Conservation (phyloP, 176 grass and related monocot species). For the Bothriochloa decipiens region DNA sequence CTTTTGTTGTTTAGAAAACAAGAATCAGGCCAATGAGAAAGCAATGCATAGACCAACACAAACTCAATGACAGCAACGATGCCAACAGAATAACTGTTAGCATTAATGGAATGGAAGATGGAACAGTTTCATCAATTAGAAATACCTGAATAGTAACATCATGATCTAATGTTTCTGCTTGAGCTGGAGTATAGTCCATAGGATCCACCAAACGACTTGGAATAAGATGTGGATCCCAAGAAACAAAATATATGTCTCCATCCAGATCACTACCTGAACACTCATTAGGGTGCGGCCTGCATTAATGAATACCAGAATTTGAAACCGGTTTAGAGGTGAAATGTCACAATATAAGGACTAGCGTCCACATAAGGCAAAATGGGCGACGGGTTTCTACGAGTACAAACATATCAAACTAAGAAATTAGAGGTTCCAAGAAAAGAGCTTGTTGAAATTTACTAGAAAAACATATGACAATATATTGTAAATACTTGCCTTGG, state of each 20-base stretch:
- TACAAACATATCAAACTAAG: neutral
- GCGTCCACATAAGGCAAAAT: slow-evolving; percentile 10
- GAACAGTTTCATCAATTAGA: neutral
- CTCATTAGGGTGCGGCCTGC: slow-evolving; percentile 91
- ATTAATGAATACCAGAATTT: slow-evolving; percentile 30
- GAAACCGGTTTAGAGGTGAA: slow-evolving; percentile 18
- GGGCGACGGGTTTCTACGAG: neutral
- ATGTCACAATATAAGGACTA: slow-evolving; percentile 30
- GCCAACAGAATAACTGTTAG: slow-evolving; percentile 13
- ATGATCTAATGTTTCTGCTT: slow-evolving; percentile 74
- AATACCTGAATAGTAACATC: slow-evolving; percentile 79
- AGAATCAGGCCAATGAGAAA: neutral
- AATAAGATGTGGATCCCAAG: slow-evolving; percentile 79
- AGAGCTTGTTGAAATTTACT: neutral
- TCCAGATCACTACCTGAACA: slow-evolving; percentile 98
- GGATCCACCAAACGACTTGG: slow-evolving; percentile 53
- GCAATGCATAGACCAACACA: neutral
- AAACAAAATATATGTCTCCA: slow-evolving; percentile 90
- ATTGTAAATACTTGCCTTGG: slow-evolving; percentile 54
- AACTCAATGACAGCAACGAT: slow-evolving; percentile 6
- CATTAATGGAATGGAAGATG: slow-evolving; percentile 7
- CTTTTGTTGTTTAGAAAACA: neutral
- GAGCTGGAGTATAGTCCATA: slow-evolving; percentile 84
- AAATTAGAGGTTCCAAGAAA: neutral
- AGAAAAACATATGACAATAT: slow-evolving; percentile 20